phyloP scores from a whole-genome alignment of 441 rosid species.

The California macrophylla region DNA sequence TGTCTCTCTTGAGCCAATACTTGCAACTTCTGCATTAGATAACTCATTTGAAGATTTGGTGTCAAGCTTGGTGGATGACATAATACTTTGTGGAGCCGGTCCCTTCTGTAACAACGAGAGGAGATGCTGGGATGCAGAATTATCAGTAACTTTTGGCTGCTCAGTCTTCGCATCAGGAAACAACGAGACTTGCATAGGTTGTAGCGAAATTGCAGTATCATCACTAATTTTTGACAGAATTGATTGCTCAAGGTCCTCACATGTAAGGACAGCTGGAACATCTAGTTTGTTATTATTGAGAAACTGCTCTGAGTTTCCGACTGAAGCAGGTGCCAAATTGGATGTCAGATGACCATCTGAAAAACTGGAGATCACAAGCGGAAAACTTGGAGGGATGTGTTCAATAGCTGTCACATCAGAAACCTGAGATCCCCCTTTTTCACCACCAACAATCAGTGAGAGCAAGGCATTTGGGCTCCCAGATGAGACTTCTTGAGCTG shows the following conservation, averaged over 20 bases:
- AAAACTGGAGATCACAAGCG: slow-evolving; percentile 33
- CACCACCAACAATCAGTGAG: slow-evolving; percentile 75
- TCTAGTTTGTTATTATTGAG: slow-evolving; percentile 29
- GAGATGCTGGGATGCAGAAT: slow-evolving; percentile 75
- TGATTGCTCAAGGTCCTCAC: slow-evolving; percentile 97
- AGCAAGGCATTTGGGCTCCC: slow-evolving; percentile 50
- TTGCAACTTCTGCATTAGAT: slow-evolving; percentile 22
- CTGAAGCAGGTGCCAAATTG: slow-evolving; percentile 14
- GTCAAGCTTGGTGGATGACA: slow-evolving; percentile 26
- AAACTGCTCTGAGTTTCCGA: slow-evolving; percentile 28
- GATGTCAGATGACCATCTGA: slow-evolving; percentile 26
- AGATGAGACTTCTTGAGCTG: slow-evolving; percentile 33
- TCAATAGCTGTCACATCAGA: slow-evolving; percentile 33
- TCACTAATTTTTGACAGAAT: slow-evolving; percentile 58
- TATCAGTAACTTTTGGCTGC: slow-evolving; percentile 40
- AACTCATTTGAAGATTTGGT: slow-evolving; percentile 25
- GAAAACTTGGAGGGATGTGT: slow-evolving; percentile 25
- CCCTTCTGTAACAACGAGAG: slow-evolving; percentile 77
- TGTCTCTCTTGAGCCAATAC: slow-evolving; percentile 28
- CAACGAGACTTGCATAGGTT: slow-evolving; percentile 29
- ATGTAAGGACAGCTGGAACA: slow-evolving; percentile 73
- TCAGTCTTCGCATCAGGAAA: slow-evolving; percentile 28
- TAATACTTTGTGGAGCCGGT: slow-evolving; percentile 26
- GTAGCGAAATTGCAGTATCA: slow-evolving; percentile 30
- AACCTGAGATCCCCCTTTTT: slow-evolving; percentile 37